phyloP scores from a whole-genome alignment of 495 filamentous ascomycete species.

The Lasiosphaeria miniovina region DNA sequence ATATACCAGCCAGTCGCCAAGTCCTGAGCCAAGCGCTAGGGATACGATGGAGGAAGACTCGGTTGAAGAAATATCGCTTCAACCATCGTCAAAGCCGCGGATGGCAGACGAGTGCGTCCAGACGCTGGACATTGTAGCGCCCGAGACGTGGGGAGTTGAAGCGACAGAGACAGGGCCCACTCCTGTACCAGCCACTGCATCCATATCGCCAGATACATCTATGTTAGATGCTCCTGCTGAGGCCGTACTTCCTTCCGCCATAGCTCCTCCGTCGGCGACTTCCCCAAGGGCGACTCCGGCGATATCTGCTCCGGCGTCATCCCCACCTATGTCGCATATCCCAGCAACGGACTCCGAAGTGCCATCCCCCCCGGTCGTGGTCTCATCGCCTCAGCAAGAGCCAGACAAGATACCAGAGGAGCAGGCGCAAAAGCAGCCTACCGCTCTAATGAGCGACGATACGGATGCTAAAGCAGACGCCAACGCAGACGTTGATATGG shows the following conservation, averaged over 20 bases:
- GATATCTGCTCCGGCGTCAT: background rate
- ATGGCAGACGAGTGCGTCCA: constrained; percentile 50
- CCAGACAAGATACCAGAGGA: background rate
- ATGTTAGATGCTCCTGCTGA: constrained; percentile 1
- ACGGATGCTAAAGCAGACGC: background rate
- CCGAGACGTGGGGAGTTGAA: too few species aligned
- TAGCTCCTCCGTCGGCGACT: background rate
- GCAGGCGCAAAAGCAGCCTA: background rate
- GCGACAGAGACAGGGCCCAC: too few species aligned
- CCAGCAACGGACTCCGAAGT: background rate
- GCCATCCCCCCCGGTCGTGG: background rate
- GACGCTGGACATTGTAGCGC: constrained; percentile 38
- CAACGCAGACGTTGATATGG: background rate
- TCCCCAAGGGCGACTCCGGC: background rate
- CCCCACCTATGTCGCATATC: background rate
- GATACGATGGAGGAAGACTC: constrained; percentile 38
- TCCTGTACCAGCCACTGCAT: background rate
- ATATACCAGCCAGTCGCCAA: constrained; percentile 63
- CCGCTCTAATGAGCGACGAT: background rate
- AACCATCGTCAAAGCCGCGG: constrained; percentile 23
- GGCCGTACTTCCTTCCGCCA: background rate
- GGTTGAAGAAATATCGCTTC: constrained; percentile 1
- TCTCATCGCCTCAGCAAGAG: background rate
- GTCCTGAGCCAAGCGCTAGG: constrained; percentile 49
- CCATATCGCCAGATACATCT: background rate